Evolutionary conservation across 306 rosid genomes (phyloP), one percentile per base, ranked within the genome.

Genomic region (Trifolium subterraneum): DNA sequence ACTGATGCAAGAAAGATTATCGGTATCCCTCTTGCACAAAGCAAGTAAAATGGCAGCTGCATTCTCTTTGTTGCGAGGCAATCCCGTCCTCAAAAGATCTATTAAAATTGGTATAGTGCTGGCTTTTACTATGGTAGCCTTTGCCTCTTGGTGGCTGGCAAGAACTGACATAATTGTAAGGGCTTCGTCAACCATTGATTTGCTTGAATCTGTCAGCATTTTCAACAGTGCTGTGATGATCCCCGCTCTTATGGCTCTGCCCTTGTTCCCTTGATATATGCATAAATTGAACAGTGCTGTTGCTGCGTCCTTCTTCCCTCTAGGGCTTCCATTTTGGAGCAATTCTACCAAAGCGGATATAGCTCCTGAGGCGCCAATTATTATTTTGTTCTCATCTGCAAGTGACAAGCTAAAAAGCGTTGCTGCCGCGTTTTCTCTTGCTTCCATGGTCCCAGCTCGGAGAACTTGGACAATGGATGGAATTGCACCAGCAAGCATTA

Each of bases 301-400:
- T 41, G 98, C 96, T 12, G 99, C 98, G 25, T 95, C 99, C 58
- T 92, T 95, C 92, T 90, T 88, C 55, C 98, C 98, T 78, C 99
- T 84, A 12, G 93, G 70, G 84, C 93, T 92, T 44, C 99, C 98
- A 54, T 73, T 87, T 81, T 92, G 87, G 42, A 95, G 99, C 87
- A 95, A 84, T 15, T 87, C 92, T 14, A 95, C 96, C 82, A 95
- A 81, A 23, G 98, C 98, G 0, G 90, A 87, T 78, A 92, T 90
- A 25, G 98, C 96, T 39, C 99, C 98, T 0, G 99, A 95, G 52
- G 97, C 98, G 13, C 99, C 99, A 9, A 95, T 92, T 56, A 95
- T 90, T 71, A 92, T 95, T 72, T 90, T 87, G 88, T 92, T 95
- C 87, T 95, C 99, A 68, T 92, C 99, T 1, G 93, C 98, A 81